Percentiles rank a stretch among this genome's conserved stretches.
Evolutionary conservation across 2,329 filamentous ascomycete genomes (phyloP).

Genomic region (Colletotrichum somersetense): DNA sequence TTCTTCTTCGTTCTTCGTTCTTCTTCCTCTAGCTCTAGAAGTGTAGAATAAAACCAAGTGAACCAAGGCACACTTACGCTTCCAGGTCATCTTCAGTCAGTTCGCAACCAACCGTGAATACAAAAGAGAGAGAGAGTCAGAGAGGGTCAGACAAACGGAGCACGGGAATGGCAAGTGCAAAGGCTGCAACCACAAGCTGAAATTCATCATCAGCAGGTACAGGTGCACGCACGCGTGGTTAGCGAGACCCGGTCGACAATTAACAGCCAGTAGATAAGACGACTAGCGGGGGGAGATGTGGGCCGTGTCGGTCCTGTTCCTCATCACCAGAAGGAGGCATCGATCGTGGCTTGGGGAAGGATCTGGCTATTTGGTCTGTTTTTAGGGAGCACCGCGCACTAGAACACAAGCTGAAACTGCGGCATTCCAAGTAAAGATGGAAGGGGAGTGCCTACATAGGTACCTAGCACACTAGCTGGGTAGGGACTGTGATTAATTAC

Average conservation of each 20-base stretch:
- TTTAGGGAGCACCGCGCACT: constrained; percentile 8
- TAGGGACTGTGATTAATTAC: neutral
- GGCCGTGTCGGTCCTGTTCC: neutral
- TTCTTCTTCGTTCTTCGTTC: too few relatives aligned
- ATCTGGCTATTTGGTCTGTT: neutral
- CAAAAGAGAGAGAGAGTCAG: neutral
- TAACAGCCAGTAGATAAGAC: neutral
- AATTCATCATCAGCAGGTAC: constrained; percentile 12
- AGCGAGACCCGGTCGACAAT: neutral
- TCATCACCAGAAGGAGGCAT: neutral
- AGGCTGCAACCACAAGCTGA: constrained; percentile 4
- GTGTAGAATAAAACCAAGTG: neutral
- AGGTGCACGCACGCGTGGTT: neutral
- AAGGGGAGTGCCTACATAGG: neutral
- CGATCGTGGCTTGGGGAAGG: constrained; percentile 3
- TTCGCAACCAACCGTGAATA: neutral
- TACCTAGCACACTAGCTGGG: too few relatives aligned
- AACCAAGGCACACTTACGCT: too few relatives aligned
- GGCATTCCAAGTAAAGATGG: constrained; percentile 22
- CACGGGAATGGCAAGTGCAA: neutral
- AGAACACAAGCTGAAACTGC: constrained; percentile 34
- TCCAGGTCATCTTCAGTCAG: neutral
- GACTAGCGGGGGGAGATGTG: neutral
- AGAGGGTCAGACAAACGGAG: neutral
- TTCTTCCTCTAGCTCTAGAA: neutral